phyloP scores from a whole-genome alignment of 1,284 basidiomycete species.

The Cutaneotrichosporon sp. region DNA sequence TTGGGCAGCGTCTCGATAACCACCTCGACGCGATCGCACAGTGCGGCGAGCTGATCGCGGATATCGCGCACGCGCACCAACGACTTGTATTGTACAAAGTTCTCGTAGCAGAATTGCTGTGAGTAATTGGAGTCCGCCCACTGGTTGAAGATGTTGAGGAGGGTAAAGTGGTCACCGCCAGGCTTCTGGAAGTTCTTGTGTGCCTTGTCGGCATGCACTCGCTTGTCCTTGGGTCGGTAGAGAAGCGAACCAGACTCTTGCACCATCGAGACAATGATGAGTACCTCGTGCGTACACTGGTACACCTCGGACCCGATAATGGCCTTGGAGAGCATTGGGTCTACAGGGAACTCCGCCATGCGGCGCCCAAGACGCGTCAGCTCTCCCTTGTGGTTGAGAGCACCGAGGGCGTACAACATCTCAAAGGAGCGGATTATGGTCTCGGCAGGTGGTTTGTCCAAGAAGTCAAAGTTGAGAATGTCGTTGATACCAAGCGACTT shows the following conservation, averaged over 20 bases:
- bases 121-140: slow-evolving; percentile 97
- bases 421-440: slow-evolving; percentile 96
- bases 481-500: slow-evolving; percentile 62
- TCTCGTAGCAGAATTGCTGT: slow-evolving; percentile 87
- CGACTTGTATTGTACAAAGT: slow-evolving; percentile 96
- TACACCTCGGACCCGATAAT: slow-evolving; percentile 94
- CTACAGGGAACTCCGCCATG: slow-evolving; percentile 99
- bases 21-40: slow-evolving; percentile 96
- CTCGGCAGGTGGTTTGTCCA: slow-evolving; percentile 76
- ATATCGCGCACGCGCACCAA: slow-evolving; percentile 91
- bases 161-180: slow-evolving; percentile 97
- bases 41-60: slow-evolving; percentile 81
- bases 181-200: slow-evolving; percentile 90
- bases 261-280: slow-evolving; percentile 97
- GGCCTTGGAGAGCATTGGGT: slow-evolving; percentile 94
- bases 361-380: slow-evolving; percentile 89
- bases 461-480: slow-evolving; percentile 59
- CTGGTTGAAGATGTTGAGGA: slow-evolving; percentile 96
- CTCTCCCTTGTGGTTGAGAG: slow-evolving; percentile 92
- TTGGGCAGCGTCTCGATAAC: slow-evolving; percentile 82
- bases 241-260: slow-evolving; percentile 92
- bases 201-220: slow-evolving; percentile 90
- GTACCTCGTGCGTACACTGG: slow-evolving; percentile 92
- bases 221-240: slow-evolving; percentile 96
- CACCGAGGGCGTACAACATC: slow-evolving; percentile 89